Evolutionary conservation across 2,329 filamentous ascomycete species (phyloP).

Genomic region (Xenosphaeropsis pyriputrescens): DNA sequence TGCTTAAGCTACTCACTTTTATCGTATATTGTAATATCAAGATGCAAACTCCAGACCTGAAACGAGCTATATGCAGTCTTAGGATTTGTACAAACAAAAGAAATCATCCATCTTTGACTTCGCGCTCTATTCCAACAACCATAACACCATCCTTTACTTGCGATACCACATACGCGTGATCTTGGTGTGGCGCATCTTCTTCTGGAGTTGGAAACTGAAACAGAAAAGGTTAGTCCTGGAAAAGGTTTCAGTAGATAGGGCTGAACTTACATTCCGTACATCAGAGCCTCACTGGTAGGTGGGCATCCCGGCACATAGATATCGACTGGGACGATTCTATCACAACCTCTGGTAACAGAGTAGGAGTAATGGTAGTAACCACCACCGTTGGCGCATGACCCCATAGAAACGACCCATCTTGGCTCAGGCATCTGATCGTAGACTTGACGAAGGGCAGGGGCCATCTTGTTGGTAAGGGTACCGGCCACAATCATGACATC

Average conservation of each 20-base stretch:
- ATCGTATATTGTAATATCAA: too few species aligned
- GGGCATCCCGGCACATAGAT: slow-evolving; percentile 68
- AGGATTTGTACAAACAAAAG: slow-evolving; percentile 1
- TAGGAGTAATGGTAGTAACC: slow-evolving; percentile 85
- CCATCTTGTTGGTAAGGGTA: slow-evolving; percentile 94
- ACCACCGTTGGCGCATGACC: slow-evolving; percentile 70
- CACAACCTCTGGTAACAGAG: slow-evolving; percentile 59
- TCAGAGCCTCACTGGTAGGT: slow-evolving; percentile 44
- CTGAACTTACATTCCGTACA: slow-evolving; percentile 26
- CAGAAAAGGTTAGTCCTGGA: slow-evolving; percentile 13
- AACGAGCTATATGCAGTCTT: slow-evolving; percentile 1
- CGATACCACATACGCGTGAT: slow-evolving; percentile 42
- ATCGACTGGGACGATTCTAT: slow-evolving; percentile 66
- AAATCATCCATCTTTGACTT: neutral
- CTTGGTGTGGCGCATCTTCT: slow-evolving; percentile 47
- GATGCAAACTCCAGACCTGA: neutral
- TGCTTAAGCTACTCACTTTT: too few species aligned
- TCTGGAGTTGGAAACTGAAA: slow-evolving; percentile 50
- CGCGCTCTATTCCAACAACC: neutral
- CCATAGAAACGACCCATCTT: slow-evolving; percentile 75
- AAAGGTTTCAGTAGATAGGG: neutral
- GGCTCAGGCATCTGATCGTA: slow-evolving; percentile 96
- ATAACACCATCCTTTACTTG: slow-evolving; percentile 24
- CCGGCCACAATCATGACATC: slow-evolving; percentile 92
- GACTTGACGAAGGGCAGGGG: slow-evolving; percentile 73